Conservation (phyloP, 768 basidiomycete genomes). For the Lepiota brunneoincarnata region DNA sequence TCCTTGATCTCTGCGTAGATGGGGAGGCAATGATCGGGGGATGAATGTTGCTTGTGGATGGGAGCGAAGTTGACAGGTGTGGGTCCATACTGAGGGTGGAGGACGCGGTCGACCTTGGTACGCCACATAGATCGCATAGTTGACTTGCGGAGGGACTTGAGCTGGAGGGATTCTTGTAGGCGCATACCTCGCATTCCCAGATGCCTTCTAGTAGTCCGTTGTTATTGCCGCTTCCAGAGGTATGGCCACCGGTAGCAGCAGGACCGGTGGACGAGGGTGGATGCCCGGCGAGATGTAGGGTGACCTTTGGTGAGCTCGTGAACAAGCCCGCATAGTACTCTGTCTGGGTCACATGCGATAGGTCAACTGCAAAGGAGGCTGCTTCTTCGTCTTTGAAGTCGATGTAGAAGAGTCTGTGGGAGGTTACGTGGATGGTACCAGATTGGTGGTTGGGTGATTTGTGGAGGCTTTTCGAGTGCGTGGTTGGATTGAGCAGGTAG, state of each 20-base stretch:
- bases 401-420: slow-evolving; percentile 84
- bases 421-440: slow-evolving; percentile 71
- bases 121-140: slow-evolving; percentile 83
- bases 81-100: slow-evolving; percentile 18
- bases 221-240: slow-evolving; percentile 33
- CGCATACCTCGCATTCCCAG: slow-evolving; percentile 92
- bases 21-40: neutral
- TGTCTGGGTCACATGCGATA: slow-evolving; percentile 67
- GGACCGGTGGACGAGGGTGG: neutral
- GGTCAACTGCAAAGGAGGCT: slow-evolving; percentile 66
- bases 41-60: slow-evolving; percentile 22
- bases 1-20: slow-evolving; percentile 11
- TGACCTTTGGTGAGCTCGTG: slow-evolving; percentile 86
- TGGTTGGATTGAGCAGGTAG: slow-evolving; percentile 11
- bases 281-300: slow-evolving; percentile 27
- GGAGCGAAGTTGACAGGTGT: slow-evolving; percentile 35
- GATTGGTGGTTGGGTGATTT: slow-evolving; percentile 79
- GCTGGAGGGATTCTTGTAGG: slow-evolving; percentile 60
- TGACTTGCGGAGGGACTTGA: slow-evolving; percentile 64
- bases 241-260: slow-evolving; percentile 34
- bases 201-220: slow-evolving; percentile 11
- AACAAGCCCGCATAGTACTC: slow-evolving; percentile 91
- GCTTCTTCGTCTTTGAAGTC: slow-evolving; percentile 45
- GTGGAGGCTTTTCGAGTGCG: slow-evolving; percentile 60
- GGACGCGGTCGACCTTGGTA: slow-evolving; percentile 49